A percentile compares a stretch with the other conserved stretches of the same genome.
Evolutionary conservation across 176 grass and related monocot species (phyloP).

Genomic region (Ampelocalamus luodianensis): DNA sequence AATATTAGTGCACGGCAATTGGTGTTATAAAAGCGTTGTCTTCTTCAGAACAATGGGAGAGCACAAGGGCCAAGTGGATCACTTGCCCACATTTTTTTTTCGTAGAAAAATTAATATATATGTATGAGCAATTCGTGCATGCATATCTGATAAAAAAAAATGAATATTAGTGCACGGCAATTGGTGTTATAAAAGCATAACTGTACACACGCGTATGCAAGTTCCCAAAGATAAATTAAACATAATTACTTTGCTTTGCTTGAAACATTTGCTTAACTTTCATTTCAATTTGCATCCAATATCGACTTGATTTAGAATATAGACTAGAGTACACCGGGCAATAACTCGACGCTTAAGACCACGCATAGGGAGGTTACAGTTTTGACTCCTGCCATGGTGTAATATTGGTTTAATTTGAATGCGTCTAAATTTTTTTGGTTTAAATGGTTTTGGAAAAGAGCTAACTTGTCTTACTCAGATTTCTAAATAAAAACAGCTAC

Average conservation of each 20-base stretch:
- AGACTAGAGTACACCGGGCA: background rate
- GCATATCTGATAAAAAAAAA: background rate
- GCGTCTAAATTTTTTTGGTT: background rate
- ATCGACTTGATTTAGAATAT: background rate
- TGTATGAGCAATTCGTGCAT: background rate
- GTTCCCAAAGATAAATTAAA: background rate
- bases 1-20: background rate
- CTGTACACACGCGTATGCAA: background rate
- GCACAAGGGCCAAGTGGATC: background rate
- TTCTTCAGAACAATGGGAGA: constrained; percentile 14
- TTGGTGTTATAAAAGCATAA: no score
- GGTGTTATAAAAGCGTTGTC: background rate
- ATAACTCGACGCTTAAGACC: background rate
- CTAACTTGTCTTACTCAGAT: background rate
- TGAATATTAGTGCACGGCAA: background rate
- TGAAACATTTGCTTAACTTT: background rate
- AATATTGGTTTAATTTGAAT: background rate
- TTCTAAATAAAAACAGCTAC: background rate
- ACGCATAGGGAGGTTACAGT: background rate
- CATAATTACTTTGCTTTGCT: background rate
- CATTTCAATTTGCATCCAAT: background rate
- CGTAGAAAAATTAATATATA: background rate
- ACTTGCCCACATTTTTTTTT: background rate
- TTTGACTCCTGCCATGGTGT: background rate
- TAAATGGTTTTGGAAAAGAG: background rate